Evolutionary conservation across 345 rosid species (phyloP).

Genomic region (Eucalyptus rudis): DNA sequence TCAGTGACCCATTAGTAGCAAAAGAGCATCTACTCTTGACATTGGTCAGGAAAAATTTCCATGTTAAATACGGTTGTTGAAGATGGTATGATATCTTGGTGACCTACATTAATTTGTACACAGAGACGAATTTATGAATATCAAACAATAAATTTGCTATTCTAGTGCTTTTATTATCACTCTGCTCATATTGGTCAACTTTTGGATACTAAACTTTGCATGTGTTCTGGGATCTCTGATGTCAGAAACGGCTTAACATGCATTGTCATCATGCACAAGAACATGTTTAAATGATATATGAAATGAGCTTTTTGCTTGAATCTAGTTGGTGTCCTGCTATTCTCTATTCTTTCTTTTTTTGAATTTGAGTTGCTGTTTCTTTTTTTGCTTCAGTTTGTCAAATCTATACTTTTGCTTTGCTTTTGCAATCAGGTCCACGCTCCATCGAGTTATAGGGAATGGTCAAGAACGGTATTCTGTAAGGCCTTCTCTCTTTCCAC

Average conservation of each 20-base stretch:
- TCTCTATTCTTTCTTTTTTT: not conserved
- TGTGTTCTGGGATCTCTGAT: not conserved
- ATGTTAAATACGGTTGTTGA: not conserved
- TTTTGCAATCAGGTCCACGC: slow-evolving; percentile 41
- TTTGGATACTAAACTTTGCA: not conserved
- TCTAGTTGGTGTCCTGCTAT: not conserved
- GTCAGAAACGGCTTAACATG: not conserved
- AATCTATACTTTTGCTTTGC: not conserved
- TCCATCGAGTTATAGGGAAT: slow-evolving; percentile 76
- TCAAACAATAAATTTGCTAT: not conserved
- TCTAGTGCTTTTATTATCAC: not conserved
- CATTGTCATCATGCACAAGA: not conserved
- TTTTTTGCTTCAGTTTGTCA: not conserved
- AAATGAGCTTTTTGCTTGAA: not conserved
- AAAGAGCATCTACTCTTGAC: not conserved
- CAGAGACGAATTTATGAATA: not conserved
- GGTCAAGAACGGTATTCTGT: slow-evolving; percentile 81
- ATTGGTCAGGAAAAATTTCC: not conserved
- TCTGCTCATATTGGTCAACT: not conserved
- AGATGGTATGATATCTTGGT: not conserved
- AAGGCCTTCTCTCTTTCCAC: not conserved
- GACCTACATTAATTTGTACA: not conserved
- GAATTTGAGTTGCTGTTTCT: not conserved
- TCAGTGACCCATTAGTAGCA: not conserved
- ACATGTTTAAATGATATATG: not conserved